phyloP scores from a whole-genome alignment of 2,329 filamentous ascomycete genomes.

The Colletotrichum acutatum region DNA sequence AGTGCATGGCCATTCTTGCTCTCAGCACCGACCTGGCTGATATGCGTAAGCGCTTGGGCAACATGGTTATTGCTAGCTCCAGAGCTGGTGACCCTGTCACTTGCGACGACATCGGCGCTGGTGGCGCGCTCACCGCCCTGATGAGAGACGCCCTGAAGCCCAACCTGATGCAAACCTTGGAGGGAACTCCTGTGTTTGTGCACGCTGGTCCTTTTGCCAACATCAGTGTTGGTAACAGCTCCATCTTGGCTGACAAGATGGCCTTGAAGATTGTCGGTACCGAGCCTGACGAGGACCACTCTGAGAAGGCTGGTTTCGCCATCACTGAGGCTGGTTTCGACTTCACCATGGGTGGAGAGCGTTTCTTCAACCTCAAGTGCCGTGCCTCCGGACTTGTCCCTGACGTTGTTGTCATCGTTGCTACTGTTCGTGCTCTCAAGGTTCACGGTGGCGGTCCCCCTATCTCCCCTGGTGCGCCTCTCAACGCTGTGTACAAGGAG shows the following conservation, averaged over 20 bases:
- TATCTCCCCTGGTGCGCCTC: constrained; percentile 85
- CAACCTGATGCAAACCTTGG: constrained; percentile 97
- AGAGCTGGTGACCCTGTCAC: constrained; percentile 89
- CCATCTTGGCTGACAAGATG: constrained; percentile 93
- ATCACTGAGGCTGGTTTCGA: constrained; percentile 98
- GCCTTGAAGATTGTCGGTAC: constrained; percentile 96
- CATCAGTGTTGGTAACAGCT: constrained; percentile 97
- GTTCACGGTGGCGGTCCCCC: constrained; percentile 97
- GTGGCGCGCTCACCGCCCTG: constrained; percentile 90
- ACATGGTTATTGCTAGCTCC: constrained; percentile 95
- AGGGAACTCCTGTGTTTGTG: constrained; percentile 97
- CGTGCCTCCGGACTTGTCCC: constrained; percentile 91
- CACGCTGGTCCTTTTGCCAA: constrained; percentile 98
- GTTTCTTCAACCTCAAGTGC: constrained; percentile 99
- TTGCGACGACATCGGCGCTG: constrained; percentile 93
- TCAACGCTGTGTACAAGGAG: constrained; percentile 89
- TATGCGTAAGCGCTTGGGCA: constrained; percentile 91
- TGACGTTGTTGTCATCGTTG: constrained; percentile 94
- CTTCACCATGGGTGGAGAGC: constrained; percentile 99
- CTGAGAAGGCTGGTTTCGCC: constrained; percentile 87
- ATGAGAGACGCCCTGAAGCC: constrained; percentile 99
- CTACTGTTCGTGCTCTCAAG: constrained; percentile 94
- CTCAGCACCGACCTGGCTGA: constrained; percentile 88
- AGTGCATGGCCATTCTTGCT: constrained; percentile 98
- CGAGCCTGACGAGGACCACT: constrained; percentile 87